These are phyloP conservation scores for Colletotrichum spaethianum DNA, from an alignment of 2,329 filamentous ascomycete species.

Conservation along the genomic window DNA sequence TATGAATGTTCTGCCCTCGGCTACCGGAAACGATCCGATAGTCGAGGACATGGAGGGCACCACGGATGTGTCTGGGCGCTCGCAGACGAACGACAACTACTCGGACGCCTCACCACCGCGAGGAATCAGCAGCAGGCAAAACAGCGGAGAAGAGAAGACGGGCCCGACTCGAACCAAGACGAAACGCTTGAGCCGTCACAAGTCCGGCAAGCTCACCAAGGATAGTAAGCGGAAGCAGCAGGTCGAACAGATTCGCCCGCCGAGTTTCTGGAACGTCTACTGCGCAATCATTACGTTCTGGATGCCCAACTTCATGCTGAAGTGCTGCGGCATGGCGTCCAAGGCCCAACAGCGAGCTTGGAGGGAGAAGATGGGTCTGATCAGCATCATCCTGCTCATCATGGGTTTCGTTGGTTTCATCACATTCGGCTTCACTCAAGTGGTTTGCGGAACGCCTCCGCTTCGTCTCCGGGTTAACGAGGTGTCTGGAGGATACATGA, in stretches of 20 bases:
- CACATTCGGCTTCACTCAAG: constrained; percentile 94
- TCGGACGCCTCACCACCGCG: constrained; percentile 58
- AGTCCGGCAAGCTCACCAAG: constrained; percentile 77
- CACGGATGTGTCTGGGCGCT: constrained; percentile 65
- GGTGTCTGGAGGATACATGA: constrained; percentile 88
- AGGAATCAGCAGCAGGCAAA: constrained; percentile 48
- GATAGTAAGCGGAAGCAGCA: constrained; percentile 67
- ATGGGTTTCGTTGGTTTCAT: constrained; percentile 93
- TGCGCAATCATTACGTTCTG: constrained; percentile 96
- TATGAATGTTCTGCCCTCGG: constrained; percentile 91
- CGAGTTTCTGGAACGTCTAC: constrained; percentile 95
- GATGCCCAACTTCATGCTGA: constrained; percentile 87
- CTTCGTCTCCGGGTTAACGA: constrained; percentile 86
- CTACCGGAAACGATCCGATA: constrained; percentile 92
- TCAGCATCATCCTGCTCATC: constrained; percentile 92
- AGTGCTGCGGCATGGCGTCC: constrained; percentile 86
- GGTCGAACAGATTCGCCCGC: constrained; percentile 79
- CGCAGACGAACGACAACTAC: constrained; percentile 57
- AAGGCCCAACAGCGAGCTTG: constrained; percentile 93
- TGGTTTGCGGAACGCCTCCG: constrained; percentile 83
- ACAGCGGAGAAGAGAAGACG: constrained; percentile 57
- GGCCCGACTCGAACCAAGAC: constrained; percentile 47
- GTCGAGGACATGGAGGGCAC: constrained; percentile 82
- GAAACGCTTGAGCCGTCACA: constrained; percentile 58
- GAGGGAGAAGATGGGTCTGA: constrained; percentile 97